A percentile compares a stretch with the other conserved stretches of the same genome.
phyloP scores from a whole-genome alignment of 352 stramenopile genomes.

The Blastocystis sp. region DNA sequence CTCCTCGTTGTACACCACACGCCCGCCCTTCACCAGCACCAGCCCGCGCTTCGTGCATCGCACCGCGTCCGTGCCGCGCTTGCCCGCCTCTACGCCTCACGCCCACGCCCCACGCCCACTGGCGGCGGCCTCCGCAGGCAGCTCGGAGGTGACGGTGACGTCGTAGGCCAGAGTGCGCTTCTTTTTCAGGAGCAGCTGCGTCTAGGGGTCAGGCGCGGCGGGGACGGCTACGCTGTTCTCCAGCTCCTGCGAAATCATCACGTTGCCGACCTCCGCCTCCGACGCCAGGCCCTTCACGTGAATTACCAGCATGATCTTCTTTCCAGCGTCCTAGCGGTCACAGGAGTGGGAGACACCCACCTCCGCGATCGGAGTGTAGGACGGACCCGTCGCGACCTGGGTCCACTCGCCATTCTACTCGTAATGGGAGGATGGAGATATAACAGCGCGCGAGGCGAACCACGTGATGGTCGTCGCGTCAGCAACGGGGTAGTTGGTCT shows the following conservation, averaged over 20 bases:
- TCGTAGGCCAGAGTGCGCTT: background rate
- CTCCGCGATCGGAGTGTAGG: conserved; percentile 37
- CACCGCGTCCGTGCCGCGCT: background rate
- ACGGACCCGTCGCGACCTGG: conserved; percentile 49
- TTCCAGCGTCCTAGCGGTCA: conserved; percentile 18
- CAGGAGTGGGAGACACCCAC: background rate
- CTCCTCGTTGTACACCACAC: conserved; percentile 39
- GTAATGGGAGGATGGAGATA: background rate
- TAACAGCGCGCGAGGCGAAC: conserved; percentile 46
- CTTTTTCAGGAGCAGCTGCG: conserved; percentile 43
- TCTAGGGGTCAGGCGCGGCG: background rate
- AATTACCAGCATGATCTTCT: conserved; percentile 17
- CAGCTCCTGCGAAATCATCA: conserved; percentile 47
- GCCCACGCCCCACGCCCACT: background rate
- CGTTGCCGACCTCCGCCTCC: conserved; percentile 11
- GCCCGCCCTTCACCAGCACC: conserved; percentile 13
- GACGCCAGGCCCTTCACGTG: conserved; percentile 19
- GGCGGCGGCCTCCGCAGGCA: conserved; percentile 9
- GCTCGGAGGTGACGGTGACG: background rate
- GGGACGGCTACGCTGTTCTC: conserved; percentile 1
- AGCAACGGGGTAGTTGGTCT: conserved; percentile 22
- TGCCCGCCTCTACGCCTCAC: conserved; percentile 27
- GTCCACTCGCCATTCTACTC: background rate
- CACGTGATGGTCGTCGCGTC: conserved; percentile 57
- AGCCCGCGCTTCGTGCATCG: conserved; percentile 1